Conservation (phyloP, 2,329 filamentous ascomycete genomes). For the Diplodia scrobiculata region DNA sequence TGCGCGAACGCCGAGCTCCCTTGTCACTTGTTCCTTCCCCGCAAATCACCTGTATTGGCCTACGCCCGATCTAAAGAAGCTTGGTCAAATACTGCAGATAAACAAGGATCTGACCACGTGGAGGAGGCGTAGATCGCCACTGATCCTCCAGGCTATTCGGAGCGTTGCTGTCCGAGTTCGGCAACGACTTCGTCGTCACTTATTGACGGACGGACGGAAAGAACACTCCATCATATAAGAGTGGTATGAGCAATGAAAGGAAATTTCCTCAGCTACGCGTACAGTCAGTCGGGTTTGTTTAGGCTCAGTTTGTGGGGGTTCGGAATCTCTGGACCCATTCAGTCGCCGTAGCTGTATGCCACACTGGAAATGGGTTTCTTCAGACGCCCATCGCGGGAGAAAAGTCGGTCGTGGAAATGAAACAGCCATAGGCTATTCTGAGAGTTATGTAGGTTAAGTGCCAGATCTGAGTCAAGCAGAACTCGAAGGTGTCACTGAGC, state of each 20-base stretch:
- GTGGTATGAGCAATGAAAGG: neutral
- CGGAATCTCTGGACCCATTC: neutral
- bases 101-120: neutral
- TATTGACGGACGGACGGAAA: neutral
- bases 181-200: neutral
- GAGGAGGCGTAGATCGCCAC: neutral
- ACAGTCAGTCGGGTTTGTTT: neutral
- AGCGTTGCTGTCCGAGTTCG: neutral
- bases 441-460: no score
- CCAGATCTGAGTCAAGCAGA: no score
- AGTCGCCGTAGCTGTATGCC: no score
- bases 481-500: no score
- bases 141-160: neutral
- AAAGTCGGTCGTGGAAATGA: no score
- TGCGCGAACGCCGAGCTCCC: constrained; percentile 6
- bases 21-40: neutral
- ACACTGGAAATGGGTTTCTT: no score
- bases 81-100: neutral
- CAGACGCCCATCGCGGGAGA: no score
- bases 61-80: neutral
- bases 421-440: no score
- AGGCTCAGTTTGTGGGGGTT: neutral
- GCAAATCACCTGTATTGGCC: neutral
- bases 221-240: neutral
- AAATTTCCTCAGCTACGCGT: neutral